Conservation (phyloP, 2,329 filamentous ascomycete species). For the Diaporthe caulivora region DNA sequence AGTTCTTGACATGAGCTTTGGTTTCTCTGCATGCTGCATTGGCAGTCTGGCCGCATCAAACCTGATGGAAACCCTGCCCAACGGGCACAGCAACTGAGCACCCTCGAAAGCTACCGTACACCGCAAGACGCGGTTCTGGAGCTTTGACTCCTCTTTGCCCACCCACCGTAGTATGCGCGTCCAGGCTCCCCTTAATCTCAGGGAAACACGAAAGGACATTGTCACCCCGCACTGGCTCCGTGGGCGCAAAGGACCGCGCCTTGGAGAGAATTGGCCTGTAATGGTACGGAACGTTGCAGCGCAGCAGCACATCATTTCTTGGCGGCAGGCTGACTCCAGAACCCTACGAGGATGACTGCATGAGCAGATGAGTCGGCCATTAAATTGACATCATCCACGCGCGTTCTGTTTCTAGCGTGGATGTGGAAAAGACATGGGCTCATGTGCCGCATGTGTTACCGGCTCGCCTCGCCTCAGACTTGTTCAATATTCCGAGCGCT, state of each 20-base stretch:
- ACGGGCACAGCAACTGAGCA: too few species aligned
- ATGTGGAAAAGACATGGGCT: not conserved
- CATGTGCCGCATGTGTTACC: not conserved
- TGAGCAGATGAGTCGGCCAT: constrained; percentile 28
- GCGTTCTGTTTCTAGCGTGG: not conserved
- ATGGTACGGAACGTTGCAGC: constrained; percentile 20
- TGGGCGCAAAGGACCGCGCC: not conserved
- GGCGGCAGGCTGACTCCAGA: not conserved
- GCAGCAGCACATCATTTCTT: constrained; percentile 27
- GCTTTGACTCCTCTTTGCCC: not conserved
- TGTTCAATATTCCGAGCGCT: not conserved
- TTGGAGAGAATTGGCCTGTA: not conserved
- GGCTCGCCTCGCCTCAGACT: not conserved
- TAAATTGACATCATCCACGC: constrained; percentile 22
- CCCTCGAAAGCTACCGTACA: not conserved
- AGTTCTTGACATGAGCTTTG: not conserved
- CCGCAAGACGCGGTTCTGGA: not conserved
- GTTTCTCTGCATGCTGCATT: not conserved
- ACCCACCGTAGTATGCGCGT: constrained; percentile 4
- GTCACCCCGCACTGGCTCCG: constrained; percentile 5
- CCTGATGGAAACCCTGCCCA: not conserved
- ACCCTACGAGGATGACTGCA: constrained; percentile 25
- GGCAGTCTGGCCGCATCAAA: not conserved
- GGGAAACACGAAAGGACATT: constrained; percentile 14
- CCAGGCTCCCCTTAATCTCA: constrained; percentile 23